Conservation (phyloP, 352 stramenopile genomes). For the Phytophthora foliorum region DNA sequence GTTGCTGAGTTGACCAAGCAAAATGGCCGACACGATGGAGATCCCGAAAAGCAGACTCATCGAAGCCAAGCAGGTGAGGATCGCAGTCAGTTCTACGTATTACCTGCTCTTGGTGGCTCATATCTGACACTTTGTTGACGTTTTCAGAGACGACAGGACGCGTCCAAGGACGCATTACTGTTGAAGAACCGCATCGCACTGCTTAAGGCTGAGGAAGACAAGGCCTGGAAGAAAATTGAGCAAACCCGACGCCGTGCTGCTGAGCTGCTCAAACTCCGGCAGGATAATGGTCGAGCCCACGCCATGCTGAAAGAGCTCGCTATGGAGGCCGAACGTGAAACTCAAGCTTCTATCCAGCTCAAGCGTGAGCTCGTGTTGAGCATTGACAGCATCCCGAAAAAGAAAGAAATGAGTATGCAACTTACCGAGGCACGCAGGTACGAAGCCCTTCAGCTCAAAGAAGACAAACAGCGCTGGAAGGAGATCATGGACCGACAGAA, state of each 20-base stretch:
- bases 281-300: conserved; percentile 75
- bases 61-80: conserved; percentile 79
- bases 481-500: conserved; percentile 75
- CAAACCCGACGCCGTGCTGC: conserved; percentile 78
- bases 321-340: conserved; percentile 62
- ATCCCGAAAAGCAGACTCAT: conserved; percentile 74
- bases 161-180: conserved; percentile 77
- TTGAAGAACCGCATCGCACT: conserved; percentile 85
- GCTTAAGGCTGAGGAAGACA: conserved; percentile 84
- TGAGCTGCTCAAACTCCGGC: conserved; percentile 74
- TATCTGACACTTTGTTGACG: conserved; percentile 5
- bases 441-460: conserved; percentile 82
- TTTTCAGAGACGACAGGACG: conserved; percentile 75
- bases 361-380: conserved; percentile 84
- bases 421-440: conserved; percentile 70
- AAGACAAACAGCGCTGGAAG: conserved; percentile 86
- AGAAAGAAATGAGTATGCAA: conserved; percentile 78
- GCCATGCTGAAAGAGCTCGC: conserved; percentile 69
- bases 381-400: conserved; percentile 85
- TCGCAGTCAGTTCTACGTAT: background rate
- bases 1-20: conserved; percentile 5
- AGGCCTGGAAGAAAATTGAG: conserved; percentile 90
- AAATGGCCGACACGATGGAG: conserved; percentile 51
- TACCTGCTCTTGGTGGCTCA: background rate
- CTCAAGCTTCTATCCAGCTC: conserved; percentile 72